Base-by-base conservation (phyloP, 176 grass and related monocot species). In the Aegilops longissima region DNA sequence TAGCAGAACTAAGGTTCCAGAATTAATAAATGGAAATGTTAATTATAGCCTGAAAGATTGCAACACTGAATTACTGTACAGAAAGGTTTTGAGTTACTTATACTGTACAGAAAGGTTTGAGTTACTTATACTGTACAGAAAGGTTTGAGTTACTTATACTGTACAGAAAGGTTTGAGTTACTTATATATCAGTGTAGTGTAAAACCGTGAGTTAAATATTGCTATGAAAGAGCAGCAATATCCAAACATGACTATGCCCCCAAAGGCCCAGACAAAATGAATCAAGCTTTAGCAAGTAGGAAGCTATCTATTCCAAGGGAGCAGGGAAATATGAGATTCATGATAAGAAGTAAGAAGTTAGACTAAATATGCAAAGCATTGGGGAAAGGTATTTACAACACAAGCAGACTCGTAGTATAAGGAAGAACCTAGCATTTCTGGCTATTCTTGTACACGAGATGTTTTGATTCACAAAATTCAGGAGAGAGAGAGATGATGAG, bases 11-110 rank as follows among this genome's bases (percentile, higher is more conserved):
- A 79, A 35, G 12, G 29, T 89, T 20, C 18, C 30, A 63, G 18
- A 81, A 86, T 77, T 52, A 86, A 75, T 72, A 40, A 86, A 54
- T 31, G 38, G 29, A 31, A 71, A 39, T 39, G 39, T 76, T 51
- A 40, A 71, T 64, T 78, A 36, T 14, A 62, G 27, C 38, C 18
- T 29, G 17, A 12, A 73, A 78, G 61, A 63, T 66, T 78, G 79
- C 30, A 38, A 27, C 36, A 52, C 69, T 77, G 45, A 61, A 6
- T 45, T 73, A n/a, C 24, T 73, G 39, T 51, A 71, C 31, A 86
- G 27, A 27, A 27, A 27, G 27, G 27, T n/a, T 27, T 27, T 27
- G 27, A 27, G 27, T 27, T 27, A 27, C 27, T 27, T 27, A 27
- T 27, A 27, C 27, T 27, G 27, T 27, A 27, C 27, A 27, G 27